Conservation (phyloP, 1,284 basidiomycete genomes). For the Thelephora terrestris region DNA sequence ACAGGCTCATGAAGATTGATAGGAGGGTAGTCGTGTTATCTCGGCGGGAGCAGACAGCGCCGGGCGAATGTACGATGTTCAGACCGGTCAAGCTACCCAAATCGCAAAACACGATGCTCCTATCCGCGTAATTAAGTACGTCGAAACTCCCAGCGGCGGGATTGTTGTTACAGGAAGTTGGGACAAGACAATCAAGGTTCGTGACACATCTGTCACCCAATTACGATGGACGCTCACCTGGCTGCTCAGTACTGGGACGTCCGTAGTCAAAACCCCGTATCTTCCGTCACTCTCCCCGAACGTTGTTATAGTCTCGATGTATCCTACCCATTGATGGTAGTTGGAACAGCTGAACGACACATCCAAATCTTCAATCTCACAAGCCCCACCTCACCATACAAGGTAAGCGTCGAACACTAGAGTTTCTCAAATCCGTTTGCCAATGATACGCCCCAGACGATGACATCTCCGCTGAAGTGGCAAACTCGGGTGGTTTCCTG, state of each 20-base stretch:
- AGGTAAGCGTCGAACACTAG: conserved; percentile 34
- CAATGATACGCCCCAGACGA: conserved; percentile 35
- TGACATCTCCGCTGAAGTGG: conserved; percentile 84
- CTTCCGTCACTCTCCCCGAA: conserved; percentile 76
- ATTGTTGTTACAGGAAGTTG: conserved; percentile 82
- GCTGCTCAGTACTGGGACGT: conserved; percentile 81
- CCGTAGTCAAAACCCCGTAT: conserved; percentile 62
- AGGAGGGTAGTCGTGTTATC: conserved; percentile 77
- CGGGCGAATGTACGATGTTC: conserved; percentile 72
- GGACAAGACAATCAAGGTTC: conserved; percentile 85
- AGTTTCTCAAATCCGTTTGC: background rate
- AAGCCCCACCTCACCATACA: conserved; percentile 69
- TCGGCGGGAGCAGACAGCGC: conserved; percentile 85
- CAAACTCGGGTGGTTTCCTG: conserved; percentile 88
- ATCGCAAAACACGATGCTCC: conserved; percentile 82
- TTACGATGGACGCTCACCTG: background rate
- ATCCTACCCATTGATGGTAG: conserved; percentile 80
- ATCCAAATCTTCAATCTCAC: conserved; percentile 84
- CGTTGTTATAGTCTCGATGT: conserved; percentile 86
- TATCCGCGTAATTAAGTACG: conserved; percentile 68
- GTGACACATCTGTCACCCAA: conserved; percentile 5
- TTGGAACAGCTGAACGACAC: conserved; percentile 89
- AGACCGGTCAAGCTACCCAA: conserved; percentile 60
- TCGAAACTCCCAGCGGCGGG: conserved; percentile 58
- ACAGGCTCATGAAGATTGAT: background rate